phyloP scores from a whole-genome alignment of 371 early-diverging fungal species.

The Mucor ambiguus region DNA sequence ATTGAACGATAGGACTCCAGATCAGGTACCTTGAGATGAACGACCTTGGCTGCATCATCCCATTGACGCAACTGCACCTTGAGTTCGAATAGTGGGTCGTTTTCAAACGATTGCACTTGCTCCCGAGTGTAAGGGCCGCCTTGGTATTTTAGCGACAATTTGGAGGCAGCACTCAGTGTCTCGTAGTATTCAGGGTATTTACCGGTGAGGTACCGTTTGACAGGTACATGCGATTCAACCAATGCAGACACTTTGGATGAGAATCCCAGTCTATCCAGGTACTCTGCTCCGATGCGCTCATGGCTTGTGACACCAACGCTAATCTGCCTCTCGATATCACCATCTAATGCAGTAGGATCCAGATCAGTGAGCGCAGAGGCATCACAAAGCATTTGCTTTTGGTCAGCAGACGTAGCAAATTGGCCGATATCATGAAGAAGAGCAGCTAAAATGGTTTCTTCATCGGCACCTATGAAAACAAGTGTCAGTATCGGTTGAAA shows the following conservation, averaged over 20 bases:
- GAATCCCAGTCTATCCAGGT: slow-evolving; percentile 52
- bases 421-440: slow-evolving; percentile 63
- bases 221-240: slow-evolving; percentile 58
- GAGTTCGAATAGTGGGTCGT: slow-evolving; percentile 47
- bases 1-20: slow-evolving; percentile 47
- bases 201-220: slow-evolving; percentile 56
- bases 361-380: slow-evolving; percentile 28
- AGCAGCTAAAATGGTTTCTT: slow-evolving; percentile 56
- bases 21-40: slow-evolving; percentile 42
- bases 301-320: slow-evolving; percentile 55
- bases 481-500: neutral
- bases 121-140: slow-evolving; percentile 51
- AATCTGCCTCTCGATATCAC: slow-evolving; percentile 12
- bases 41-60: slow-evolving; percentile 57
- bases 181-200: slow-evolving; percentile 47
- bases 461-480: slow-evolving; percentile 40
- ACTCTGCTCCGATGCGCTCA: slow-evolving; percentile 54
- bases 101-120: slow-evolving; percentile 47
- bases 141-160: slow-evolving; percentile 56
- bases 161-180: slow-evolving; percentile 49
- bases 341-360: slow-evolving; percentile 19
- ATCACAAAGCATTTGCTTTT: slow-evolving; percentile 51
- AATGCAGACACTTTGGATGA: slow-evolving; percentile 50
- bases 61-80: slow-evolving; percentile 57
- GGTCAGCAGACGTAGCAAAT: slow-evolving; percentile 46